Evolutionary conservation across 805 yeast genomes (phyloP), one percentile per base, ranked within the genome.

Genomic region (Ogataea wickerhamii): DNA sequence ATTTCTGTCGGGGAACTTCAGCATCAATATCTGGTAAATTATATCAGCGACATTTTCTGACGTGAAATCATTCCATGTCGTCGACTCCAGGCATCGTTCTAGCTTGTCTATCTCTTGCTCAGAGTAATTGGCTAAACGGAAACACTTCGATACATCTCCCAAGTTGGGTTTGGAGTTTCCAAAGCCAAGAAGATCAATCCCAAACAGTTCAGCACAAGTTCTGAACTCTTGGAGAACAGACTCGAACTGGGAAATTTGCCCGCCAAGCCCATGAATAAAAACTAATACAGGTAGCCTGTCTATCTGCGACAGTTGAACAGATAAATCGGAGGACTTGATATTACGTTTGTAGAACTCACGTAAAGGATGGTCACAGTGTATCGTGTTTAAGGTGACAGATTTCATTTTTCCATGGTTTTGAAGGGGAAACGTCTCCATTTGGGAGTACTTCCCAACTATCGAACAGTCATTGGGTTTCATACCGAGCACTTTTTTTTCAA

Each of bases 251-350:
- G 87, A 76, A 55, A 85, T 66, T 50, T 81, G 91, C 2, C 98
- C 98, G 1, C 97, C 98, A 16, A 91, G 60, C 0, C 98, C 98
- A 64, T 88, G 97, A 14, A 89, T 55, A 40, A 87, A 75, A 2
- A 87, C 61, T 5, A 83, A 59, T 2, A 80, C 64, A 0, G 94
- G 94, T 28, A 78, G 54, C 11, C 66, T 66, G 18, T 68, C 58
- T 26, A 77, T 60, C 40, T 70, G 69, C 8, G 51, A 46, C 36
- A 55, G 25, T 50, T 35, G 59, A 6, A 48, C 51, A n/a, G 32
- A 8, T 11, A 18, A 7, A 18, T 29, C 22, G 6, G 32, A 16
- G 10, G 32, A 17, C 32, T 44, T 44, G 12, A 48, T 29, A 3
- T 53, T 56, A 19, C 64, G 41, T 28, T 59, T 55, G 40, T 60